These are phyloP conservation scores for Penicillium coprophilum DNA, from an alignment of 495 filamentous ascomycete species.

Conservation along the genomic window DNA sequence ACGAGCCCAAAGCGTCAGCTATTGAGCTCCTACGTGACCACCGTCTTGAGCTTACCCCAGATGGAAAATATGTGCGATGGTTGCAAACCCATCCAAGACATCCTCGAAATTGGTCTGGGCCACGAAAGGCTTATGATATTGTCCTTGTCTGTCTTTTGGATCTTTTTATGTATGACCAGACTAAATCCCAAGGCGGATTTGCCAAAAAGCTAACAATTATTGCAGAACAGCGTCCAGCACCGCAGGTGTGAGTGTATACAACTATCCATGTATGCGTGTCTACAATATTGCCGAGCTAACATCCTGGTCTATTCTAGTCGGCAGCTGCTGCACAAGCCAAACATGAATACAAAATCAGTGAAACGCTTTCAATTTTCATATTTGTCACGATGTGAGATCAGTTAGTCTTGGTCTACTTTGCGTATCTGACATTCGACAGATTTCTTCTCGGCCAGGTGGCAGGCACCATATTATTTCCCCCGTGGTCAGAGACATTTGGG, in stretches of 20 bases:
- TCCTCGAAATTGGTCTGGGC: conserved; percentile 41
- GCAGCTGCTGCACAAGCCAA: conserved; percentile 35
- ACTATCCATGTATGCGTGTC: neutral
- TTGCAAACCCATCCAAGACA: conserved; percentile 34
- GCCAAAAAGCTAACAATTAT: conserved; percentile 5
- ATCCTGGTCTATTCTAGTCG: conserved; percentile 17
- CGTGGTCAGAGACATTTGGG: conserved; percentile 53
- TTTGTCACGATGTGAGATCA: conserved; percentile 40
- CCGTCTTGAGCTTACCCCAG: conserved; percentile 34
- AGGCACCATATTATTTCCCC: conserved; percentile 51
- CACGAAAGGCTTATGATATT: conserved; percentile 38
- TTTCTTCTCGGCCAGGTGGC: conserved; percentile 52
- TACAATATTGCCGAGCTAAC: neutral
- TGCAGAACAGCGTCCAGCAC: conserved; percentile 43
- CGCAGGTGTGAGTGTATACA: conserved; percentile 35
- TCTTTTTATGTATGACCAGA: conserved; percentile 39
- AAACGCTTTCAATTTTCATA: conserved; percentile 36
- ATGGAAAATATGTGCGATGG: conserved; percentile 43
- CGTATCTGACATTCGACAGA: conserved; percentile 20
- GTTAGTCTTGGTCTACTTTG: neutral
- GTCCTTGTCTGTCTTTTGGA: conserved; percentile 40
- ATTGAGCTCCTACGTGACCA: conserved; percentile 21
- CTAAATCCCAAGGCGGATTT: neutral
- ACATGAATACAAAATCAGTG: conserved; percentile 30
- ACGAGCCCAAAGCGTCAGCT: conserved; percentile 20